Conservation (phyloP, 2,329 filamentous ascomycete genomes). For the Fusarium pseudonygamai region DNA sequence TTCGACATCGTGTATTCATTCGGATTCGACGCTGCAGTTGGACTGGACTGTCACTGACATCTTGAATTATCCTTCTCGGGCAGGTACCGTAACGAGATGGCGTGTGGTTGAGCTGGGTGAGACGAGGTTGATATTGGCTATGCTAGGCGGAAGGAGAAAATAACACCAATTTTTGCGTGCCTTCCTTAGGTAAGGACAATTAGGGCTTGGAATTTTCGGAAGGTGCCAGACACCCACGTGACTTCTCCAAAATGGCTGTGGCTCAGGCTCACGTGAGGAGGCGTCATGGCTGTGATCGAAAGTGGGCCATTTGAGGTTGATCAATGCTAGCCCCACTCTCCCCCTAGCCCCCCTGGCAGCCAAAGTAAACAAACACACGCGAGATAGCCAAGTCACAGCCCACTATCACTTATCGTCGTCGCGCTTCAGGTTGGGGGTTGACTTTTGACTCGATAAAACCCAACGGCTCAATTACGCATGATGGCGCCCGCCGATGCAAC, state of each 20-base stretch:
- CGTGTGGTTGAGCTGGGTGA: conserved; percentile 50
- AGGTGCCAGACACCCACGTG: conserved; percentile 44
- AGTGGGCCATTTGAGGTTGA: background rate
- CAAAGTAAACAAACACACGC: conserved; percentile 55
- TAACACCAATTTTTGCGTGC: conserved; percentile 19
- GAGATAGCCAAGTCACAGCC: conserved; percentile 29
- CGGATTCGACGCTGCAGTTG: conserved; percentile 3
- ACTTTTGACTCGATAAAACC: conserved; percentile 21
- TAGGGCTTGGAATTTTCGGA: conserved; percentile 43
- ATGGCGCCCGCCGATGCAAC: conserved; percentile 56
- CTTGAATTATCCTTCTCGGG: conserved; percentile 55
- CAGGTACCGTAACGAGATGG: conserved; percentile 52
- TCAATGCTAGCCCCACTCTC: conserved; percentile 32
- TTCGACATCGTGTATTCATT: conserved; percentile 32
- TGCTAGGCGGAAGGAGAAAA: conserved; percentile 48
- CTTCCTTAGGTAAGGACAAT: conserved; percentile 1
- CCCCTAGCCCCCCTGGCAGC: conserved; percentile 33
- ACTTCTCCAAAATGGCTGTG: background rate
- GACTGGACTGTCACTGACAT: conserved; percentile 49
- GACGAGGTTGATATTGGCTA: conserved; percentile 46
- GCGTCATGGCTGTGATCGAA: conserved; percentile 9
- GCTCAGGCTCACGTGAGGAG: conserved; percentile 29
- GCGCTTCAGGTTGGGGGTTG: conserved; percentile 30
- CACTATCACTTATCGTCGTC: conserved; percentile 40
- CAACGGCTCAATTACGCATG: conserved; percentile 32